phyloP scores from a whole-genome alignment of 108 stramenopile species.

The Chaetoceros tenuissimus region DNA sequence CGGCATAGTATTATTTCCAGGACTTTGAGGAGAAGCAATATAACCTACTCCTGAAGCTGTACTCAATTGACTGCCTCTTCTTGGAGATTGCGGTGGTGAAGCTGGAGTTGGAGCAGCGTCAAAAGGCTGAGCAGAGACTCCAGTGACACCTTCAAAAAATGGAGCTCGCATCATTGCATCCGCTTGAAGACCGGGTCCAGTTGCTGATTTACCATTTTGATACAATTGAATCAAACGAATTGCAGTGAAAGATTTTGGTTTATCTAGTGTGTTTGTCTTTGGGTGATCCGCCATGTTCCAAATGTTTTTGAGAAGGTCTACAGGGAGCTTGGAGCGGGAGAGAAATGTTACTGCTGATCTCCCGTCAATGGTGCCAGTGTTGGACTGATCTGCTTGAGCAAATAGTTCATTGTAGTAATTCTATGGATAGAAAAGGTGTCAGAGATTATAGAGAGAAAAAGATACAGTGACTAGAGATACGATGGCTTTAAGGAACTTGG shows the following conservation, averaged over 20 bases:
- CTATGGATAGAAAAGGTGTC: conserved; percentile 11
- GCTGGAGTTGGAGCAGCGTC: conserved; percentile 5
- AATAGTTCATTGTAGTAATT: conserved; percentile 82
- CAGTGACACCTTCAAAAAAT: conserved; percentile 58
- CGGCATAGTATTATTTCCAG: no score
- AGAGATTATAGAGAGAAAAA: conserved; percentile 1
- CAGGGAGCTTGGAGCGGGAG: conserved; percentile 69
- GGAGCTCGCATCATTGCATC: conserved; percentile 43
- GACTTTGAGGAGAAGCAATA: no score
- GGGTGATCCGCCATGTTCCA: conserved; percentile 79
- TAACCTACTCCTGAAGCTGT: not conserved
- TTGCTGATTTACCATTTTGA: conserved; percentile 69
- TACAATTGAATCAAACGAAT: conserved; percentile 74
- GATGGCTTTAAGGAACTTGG: no score
- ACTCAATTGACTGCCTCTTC: conserved; percentile 1
- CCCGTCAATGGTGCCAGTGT: conserved; percentile 56
- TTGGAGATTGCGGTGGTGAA: conserved; percentile 3
- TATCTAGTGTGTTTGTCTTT: conserved; percentile 48
- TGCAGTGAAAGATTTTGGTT: conserved; percentile 60
- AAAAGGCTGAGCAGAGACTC: conserved; percentile 24
- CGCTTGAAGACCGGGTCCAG: conserved; percentile 41
- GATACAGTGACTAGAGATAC: not conserved
- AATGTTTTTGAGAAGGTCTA: conserved; percentile 72
- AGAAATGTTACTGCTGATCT: conserved; percentile 82
- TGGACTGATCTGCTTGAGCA: conserved; percentile 52